Conservation (phyloP, 2,329 filamentous ascomycete species). For the Exophiala aquamarina region DNA sequence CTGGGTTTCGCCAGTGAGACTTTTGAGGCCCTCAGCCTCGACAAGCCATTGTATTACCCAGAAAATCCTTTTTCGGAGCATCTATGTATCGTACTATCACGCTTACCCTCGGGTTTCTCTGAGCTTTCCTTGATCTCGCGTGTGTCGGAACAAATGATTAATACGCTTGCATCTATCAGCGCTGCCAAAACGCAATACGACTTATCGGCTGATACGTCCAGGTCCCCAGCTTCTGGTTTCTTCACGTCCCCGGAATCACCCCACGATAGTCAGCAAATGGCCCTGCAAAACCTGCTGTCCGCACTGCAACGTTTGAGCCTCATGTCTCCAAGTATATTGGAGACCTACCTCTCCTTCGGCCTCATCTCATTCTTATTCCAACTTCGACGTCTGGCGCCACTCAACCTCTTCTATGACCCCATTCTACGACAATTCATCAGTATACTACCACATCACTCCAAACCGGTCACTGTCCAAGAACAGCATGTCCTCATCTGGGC, state of each 20-base stretch:
- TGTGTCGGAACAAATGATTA: conserved; percentile 24
- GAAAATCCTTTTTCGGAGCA: conserved; percentile 20
- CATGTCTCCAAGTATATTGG: conserved; percentile 12
- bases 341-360: conserved; percentile 20
- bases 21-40: conserved; percentile 20
- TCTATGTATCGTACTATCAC: conserved; percentile 19
- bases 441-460: conserved; percentile 16
- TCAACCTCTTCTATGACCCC: conserved; percentile 27
- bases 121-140: conserved; percentile 20
- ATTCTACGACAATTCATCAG: conserved; percentile 23
- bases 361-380: conserved; percentile 24
- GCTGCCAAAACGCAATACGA: conserved; percentile 6
- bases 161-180: conserved; percentile 19
- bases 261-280: conserved; percentile 10
- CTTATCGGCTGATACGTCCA: neutral
- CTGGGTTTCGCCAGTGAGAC: conserved; percentile 18
- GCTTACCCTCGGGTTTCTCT: conserved; percentile 21
- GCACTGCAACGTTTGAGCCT: conserved; percentile 25
- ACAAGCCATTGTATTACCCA: conserved; percentile 22
- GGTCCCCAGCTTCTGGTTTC: neutral
- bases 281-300: conserved; percentile 21
- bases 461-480: conserved; percentile 9
- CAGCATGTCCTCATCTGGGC: conserved; percentile 21
- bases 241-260: neutral
- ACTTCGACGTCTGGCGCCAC: conserved; percentile 14